Base-by-base conservation (phyloP, 345 rosid genomes). In the Diplotaxis tenuifolia region DNA sequence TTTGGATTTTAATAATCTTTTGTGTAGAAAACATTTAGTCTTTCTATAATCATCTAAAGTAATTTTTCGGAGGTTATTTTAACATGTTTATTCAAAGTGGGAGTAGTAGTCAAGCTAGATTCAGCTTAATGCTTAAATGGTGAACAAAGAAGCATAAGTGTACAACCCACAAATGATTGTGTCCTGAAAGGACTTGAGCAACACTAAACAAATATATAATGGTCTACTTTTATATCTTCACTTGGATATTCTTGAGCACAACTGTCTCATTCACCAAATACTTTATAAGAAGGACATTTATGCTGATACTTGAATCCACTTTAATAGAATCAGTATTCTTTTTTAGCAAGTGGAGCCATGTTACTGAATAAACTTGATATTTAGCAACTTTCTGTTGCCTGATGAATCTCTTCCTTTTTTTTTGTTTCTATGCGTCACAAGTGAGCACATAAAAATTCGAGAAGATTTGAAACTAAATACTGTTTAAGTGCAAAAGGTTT, bases 111-210 rank as follows among this genome's bases (percentile, higher is more conserved):
- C 29, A 55, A 54, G 70, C 9, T 38, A 40, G 15, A 42, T 11
- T 27, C 70, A 55, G n/a, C n/a, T n/a, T n/a, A n/a, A n/a, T n/a
- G 34, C 15, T n/a, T 65, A 45, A 73, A 11, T 8, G 70, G 61
- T 31, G 42, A 67, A 22, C 61, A 59, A 58, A 67, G 62, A 58
- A n/a, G n/a, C n/a, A n/a, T n/a, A n/a, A n/a, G n/a, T n/a, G n/a
- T n/a, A n/a, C n/a, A n/a, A n/a, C 72, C 67, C 29, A 67, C 52
- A 18, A 32, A 25, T 59, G 45, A 59, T 34, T 67, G 31, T 23
- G 62, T 67, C 55, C 42, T 32, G 23, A 47, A 66, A 1, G 5
- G n/a, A n/a, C n/a, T n/a, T n/a, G n/a, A n/a, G n/a, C n/a, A 74
- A 49, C 72, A 59, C 67, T 67, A 59, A 49, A 42, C 66, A 64